Base-by-base conservation (phyloP, 768 basidiomycete genomes). In the Leccinellum luteum region DNA sequence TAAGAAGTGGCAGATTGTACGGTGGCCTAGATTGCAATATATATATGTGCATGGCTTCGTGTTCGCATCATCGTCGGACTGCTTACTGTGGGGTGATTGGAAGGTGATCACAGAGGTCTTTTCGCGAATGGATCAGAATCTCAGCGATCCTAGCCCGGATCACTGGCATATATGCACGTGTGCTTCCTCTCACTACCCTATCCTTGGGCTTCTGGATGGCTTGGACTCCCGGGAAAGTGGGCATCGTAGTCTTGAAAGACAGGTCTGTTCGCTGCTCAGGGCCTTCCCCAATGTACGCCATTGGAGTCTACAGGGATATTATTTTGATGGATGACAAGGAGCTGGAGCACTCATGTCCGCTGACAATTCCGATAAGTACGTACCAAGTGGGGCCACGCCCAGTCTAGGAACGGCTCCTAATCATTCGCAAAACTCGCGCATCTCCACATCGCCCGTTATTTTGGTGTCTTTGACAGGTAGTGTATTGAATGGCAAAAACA, bases 401-500 rank as follows among this genome's bases (percentile, higher is more conserved):
- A 17, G 7, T 4, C 14, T 17, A 47, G 25, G 25, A 17, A 48
- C 10, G n/a, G 12, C 41, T 43, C 17, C 47, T 17, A n/a, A 17
- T 48, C 47, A 48, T 48, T 48, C 47, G 47, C 47, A 48, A 48
- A 48, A 48, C 47, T 25, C 25, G 47, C 47, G 47, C 47, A 28
- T 12, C 14, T 48, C 41, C 47, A 48, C 47, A 28, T 3, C 15
- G 1, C 17, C 44, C 19, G 14, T 15, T 14, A 45, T 3, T 23
- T 23, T 15, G 21, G 44, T 23, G 7, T 25, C 25, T 12, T 21
- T 28, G 27, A 25, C 27, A 13, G 9, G 7, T 10, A 14, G 6
- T 28, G 25, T 19, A 49, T 17, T 56, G 54, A 68, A 67, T 66
- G 15, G 66, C 66, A 25, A 61, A 67, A 67, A 64, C 31, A 54